Evolutionary conservation across 2,329 filamentous ascomycete species (phyloP).

Genomic region (Decorospora gaudefroyi): DNA sequence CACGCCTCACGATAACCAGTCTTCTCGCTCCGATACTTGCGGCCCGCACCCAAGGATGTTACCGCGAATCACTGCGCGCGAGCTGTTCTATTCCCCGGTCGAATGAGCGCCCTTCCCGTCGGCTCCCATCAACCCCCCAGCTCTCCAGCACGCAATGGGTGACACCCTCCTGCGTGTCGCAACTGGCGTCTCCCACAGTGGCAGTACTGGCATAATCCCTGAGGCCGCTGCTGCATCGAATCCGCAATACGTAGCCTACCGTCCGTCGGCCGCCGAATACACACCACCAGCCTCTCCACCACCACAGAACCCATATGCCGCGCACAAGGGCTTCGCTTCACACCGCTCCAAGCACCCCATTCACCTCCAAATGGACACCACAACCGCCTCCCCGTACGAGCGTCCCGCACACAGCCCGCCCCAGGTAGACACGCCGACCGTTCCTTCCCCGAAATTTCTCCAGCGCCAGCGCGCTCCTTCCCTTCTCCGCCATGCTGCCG

Average conservation of each 20-base stretch:
- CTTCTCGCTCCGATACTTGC: background rate
- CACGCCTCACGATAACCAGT: background rate
- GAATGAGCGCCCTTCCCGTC: conserved; percentile 34
- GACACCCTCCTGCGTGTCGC: conserved; percentile 31
- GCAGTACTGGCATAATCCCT: conserved; percentile 11
- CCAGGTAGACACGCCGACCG: conserved; percentile 38
- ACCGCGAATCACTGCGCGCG: conserved; percentile 26
- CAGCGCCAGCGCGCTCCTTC: conserved; percentile 50
- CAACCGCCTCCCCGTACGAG: conserved; percentile 31
- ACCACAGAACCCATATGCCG: conserved; percentile 23
- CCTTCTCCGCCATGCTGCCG: conserved; percentile 45
- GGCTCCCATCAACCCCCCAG: conserved; percentile 9
- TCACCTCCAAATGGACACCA: conserved; percentile 39
- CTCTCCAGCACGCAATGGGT: conserved; percentile 34
- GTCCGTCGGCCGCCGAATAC: conserved; percentile 32
- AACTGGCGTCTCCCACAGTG: conserved; percentile 14
- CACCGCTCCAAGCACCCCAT: conserved; percentile 30
- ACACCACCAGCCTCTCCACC: conserved; percentile 44
- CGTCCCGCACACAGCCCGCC: conserved; percentile 38
- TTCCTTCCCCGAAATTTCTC: conserved; percentile 50
- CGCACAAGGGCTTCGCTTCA: conserved; percentile 31
- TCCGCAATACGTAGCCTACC: conserved; percentile 33
- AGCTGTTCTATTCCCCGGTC: conserved; percentile 28
- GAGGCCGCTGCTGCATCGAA: conserved; percentile 20
- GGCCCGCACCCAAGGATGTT: conserved; percentile 33